Evolutionary conservation across 1,284 basidiomycete species (phyloP).

Genomic region (Anthracocystis panici-leucophaei): DNA sequence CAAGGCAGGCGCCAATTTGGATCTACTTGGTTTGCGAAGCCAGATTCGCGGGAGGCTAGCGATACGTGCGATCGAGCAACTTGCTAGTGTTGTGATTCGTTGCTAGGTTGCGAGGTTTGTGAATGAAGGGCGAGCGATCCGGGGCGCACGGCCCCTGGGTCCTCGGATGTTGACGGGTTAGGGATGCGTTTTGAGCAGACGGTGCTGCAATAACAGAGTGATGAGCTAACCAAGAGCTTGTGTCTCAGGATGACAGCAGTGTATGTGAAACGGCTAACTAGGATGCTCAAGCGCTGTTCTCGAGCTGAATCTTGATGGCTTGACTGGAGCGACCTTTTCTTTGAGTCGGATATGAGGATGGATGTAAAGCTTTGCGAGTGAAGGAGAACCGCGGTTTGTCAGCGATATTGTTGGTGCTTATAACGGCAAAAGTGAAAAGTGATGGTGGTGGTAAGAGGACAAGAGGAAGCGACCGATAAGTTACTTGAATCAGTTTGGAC

Average conservation of each 20-base stretch:
- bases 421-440: neutral
- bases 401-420: neutral
- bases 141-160: constrained; percentile 53
- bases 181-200: constrained; percentile 23
- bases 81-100: neutral
- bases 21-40: too few relatives aligned
- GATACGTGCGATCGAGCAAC: neutral
- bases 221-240: neutral
- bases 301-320: too few relatives aligned
- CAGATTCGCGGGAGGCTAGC: neutral
- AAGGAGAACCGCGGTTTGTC: too few relatives aligned
- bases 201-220: constrained; percentile 25
- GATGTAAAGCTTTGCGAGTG: too few relatives aligned
- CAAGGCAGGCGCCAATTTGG: neutral
- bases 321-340: too few relatives aligned
- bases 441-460: constrained; percentile 1
- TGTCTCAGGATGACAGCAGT: neutral
- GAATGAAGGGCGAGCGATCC: constrained; percentile 33
- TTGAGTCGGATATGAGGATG: too few relatives aligned
- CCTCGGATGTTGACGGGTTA: constrained; percentile 24
- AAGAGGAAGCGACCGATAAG: neutral
- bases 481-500: neutral
- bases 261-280: neutral
- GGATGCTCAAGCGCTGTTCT: too few relatives aligned
- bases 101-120: constrained; percentile 5